Evolutionary conservation across 768 basidiomycete species (phyloP).

Genomic region (Hericium alpestre): DNA sequence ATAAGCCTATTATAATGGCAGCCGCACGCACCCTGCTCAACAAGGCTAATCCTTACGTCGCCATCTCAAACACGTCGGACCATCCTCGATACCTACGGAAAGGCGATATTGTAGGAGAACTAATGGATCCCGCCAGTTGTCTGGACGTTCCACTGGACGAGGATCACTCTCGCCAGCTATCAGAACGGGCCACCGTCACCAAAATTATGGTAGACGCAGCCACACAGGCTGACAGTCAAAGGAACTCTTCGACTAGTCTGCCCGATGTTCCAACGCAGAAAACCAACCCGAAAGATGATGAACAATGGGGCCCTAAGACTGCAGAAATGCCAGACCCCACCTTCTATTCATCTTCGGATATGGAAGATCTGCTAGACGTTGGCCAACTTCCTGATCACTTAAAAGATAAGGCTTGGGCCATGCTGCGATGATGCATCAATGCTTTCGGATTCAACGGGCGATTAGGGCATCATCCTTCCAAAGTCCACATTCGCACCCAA

Average conservation of each 20-base stretch:
- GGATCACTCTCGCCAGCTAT: too few relatives aligned
- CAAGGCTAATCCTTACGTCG: too few relatives aligned
- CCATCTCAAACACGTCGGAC: too few relatives aligned
- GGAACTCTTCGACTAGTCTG: background rate
- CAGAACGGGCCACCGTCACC: too few relatives aligned
- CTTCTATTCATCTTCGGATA: background rate
- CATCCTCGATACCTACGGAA: too few relatives aligned
- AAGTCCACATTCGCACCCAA: background rate
- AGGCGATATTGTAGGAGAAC: too few relatives aligned
- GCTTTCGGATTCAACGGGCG: slow-evolving; percentile 19
- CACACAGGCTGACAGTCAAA: background rate
- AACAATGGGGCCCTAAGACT: slow-evolving; percentile 21
- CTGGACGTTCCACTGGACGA: too few relatives aligned
- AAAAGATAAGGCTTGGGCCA: background rate
- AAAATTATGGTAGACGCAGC: background rate
- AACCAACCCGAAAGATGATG: slow-evolving; percentile 13
- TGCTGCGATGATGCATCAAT: background rate
- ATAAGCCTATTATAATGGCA: too few relatives aligned
- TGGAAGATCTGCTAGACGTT: background rate
- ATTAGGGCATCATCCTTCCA: slow-evolving; percentile 10
- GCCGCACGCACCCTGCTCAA: too few relatives aligned
- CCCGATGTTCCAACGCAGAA: background rate
- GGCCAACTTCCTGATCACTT: background rate
- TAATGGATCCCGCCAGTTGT: too few relatives aligned
- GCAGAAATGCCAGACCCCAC: slow-evolving; percentile 15